Evolutionary conservation across 192 early-diverging fungal species (phyloP).

Genomic region (Diversispora epigaea): DNA sequence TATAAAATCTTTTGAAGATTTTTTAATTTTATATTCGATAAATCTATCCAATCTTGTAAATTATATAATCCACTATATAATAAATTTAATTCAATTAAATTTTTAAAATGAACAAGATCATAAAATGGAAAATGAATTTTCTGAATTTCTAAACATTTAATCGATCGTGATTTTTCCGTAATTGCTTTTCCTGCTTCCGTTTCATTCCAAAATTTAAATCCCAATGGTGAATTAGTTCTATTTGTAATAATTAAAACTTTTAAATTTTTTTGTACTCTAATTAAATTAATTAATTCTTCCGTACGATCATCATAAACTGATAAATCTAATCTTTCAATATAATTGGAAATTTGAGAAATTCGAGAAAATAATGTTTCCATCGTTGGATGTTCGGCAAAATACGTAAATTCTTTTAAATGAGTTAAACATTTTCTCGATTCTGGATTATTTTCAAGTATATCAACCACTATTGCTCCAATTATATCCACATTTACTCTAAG

Average conservation of each 20-base stretch:
- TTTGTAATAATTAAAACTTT: neutral
- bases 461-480: neutral
- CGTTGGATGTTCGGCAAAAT: neutral
- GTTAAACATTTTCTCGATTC: neutral
- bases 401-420: neutral
- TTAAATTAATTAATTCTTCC: neutral
- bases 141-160: neutral
- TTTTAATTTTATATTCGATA: neutral
- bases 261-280: neutral
- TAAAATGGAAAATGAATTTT: neutral
- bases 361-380: neutral
- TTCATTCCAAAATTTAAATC: neutral
- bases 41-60: neutral
- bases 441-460: neutral
- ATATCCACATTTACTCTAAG: neutral
- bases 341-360: neutral
- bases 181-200: neutral
- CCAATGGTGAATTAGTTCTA: neutral
- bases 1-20: neutral
- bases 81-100: neutral
- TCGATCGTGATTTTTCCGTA: neutral
- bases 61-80: neutral
- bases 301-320: constrained; percentile 1
- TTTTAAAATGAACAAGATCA: neutral
- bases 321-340: neutral